A percentile compares a stretch with the other conserved stretches of the same genome.
Conservation (phyloP, 108 stramenopile genomes). For the Nitzschia palea region DNA sequence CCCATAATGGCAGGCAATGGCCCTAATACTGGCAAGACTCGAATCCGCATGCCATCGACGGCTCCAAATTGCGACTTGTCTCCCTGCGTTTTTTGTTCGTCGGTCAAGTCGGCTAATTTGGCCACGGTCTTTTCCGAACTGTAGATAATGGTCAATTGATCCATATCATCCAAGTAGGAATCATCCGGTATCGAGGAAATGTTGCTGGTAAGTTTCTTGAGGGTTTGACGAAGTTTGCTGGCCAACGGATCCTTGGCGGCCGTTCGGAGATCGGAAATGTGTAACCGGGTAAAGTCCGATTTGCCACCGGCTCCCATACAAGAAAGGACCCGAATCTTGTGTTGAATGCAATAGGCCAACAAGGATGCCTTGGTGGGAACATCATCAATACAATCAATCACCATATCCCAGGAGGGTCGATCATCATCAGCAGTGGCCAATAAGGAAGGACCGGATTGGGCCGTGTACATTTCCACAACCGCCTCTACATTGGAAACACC, state of each 20-base stretch:
- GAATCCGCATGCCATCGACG: conserved; percentile 93
- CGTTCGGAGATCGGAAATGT: conserved; percentile 85
- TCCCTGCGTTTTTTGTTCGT: conserved; percentile 83
- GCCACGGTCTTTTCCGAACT: conserved; percentile 91
- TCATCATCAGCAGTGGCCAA: conserved; percentile 39
- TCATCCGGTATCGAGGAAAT: conserved; percentile 6
- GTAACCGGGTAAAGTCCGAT: conserved; percentile 92
- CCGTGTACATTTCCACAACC: conserved; percentile 74
- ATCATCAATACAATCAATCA: conserved; percentile 99
- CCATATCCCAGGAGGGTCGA: conserved; percentile 69
- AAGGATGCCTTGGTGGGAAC: conserved; percentile 95
- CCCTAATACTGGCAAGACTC: conserved; percentile 95
- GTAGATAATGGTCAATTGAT: conserved; percentile 79
- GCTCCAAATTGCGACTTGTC: conserved; percentile 86
- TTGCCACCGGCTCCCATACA: conserved; percentile 98
- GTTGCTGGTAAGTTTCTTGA: conserved; percentile 63
- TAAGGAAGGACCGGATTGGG: conserved; percentile 56
- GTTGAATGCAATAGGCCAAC: conserved; percentile 70
- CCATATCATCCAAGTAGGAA: conserved; percentile 55
- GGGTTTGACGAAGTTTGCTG: conserved; percentile 75
- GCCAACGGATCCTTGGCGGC: conserved; percentile 90
- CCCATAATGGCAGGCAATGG: conserved; percentile 98
- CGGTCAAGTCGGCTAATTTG: conserved; percentile 86
- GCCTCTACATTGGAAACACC: conserved; percentile 47
- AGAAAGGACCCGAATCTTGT: conserved; percentile 77